Percentiles rank a stretch among this genome's conserved stretches.
Evolutionary conservation across 192 early-diverging fungal species (phyloP).

Genomic region (Paraglomus occultum): DNA sequence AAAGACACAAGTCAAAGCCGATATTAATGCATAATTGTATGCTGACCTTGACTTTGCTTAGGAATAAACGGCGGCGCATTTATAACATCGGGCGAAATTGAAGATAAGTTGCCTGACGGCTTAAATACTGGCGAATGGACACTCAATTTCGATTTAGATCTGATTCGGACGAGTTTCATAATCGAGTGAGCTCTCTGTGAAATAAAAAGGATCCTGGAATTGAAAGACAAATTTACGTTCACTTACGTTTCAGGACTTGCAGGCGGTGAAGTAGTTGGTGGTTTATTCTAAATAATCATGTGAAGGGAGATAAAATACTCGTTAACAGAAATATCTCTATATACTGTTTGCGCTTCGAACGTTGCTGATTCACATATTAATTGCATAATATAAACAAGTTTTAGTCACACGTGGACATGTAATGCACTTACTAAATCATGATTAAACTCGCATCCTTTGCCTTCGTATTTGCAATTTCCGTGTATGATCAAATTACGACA

Average conservation of each 20-base stretch:
- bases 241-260: slow-evolving; percentile 21
- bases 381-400: neutral
- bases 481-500: slow-evolving; percentile 82
- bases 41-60: slow-evolving; percentile 38
- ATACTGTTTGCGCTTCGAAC: slow-evolving; percentile 13
- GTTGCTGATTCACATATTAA: slow-evolving; percentile 2
- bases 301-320: neutral
- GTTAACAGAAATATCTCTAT: neutral
- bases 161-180: slow-evolving; percentile 4
- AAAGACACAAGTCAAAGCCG: neutral
- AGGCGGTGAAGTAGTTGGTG: slow-evolving; percentile 6
- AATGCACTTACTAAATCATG: slow-evolving; percentile 60
- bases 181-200: neutral
- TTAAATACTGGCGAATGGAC: slow-evolving; percentile 71
- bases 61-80: slow-evolving; percentile 62
- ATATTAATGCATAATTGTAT: neutral
- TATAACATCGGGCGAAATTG: slow-evolving; percentile 49
- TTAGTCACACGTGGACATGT: neutral
- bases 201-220: neutral
- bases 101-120: slow-evolving; percentile 45
- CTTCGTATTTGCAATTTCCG: slow-evolving; percentile 83
- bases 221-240: neutral
- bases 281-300: neutral
- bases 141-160: slow-evolving; percentile 55
- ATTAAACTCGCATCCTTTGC: slow-evolving; percentile 80